Conservation (phyloP, 495 filamentous ascomycete species). For the Penicillium egyptiacum region DNA sequence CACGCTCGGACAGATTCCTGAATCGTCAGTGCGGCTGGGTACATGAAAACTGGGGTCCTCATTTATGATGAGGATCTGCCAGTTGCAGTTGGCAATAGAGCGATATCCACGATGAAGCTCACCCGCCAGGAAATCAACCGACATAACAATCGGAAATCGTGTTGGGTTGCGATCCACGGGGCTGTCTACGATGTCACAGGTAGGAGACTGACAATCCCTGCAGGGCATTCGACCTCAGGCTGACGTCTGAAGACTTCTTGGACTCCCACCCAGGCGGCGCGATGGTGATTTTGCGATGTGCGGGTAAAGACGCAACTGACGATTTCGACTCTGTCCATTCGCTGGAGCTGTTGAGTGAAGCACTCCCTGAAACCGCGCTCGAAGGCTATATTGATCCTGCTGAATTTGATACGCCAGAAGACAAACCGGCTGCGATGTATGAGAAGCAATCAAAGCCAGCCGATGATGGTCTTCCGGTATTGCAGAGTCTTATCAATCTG, state of each 20-base stretch:
- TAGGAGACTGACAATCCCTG: constrained; percentile 3
- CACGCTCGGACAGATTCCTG: constrained; percentile 1
- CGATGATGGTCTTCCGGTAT: constrained; percentile 49
- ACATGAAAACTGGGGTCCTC: not conserved
- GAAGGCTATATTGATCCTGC: constrained; percentile 25
- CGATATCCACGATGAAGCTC: constrained; percentile 17
- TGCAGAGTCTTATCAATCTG: constrained; percentile 60
- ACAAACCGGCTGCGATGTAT: not conserved
- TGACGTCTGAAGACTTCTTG: constrained; percentile 29
- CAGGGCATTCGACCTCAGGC: not conserved
- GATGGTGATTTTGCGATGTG: constrained; percentile 79
- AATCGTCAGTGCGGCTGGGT: not conserved
- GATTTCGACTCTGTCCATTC: constrained; percentile 83
- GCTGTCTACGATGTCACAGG: constrained; percentile 79
- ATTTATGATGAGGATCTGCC: not conserved
- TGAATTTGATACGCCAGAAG: not conserved
- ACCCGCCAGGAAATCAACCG: constrained; percentile 57
- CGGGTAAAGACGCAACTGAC: constrained; percentile 82
- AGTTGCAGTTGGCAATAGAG: not conserved
- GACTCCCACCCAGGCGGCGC: constrained; percentile 74
- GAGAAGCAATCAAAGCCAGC: not conserved
- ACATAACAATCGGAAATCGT: constrained; percentile 67
- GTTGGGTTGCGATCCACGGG: constrained; percentile 79
- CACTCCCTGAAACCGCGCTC: constrained; percentile 23
- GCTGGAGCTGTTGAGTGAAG: constrained; percentile 48